A percentile compares a stretch with the other conserved stretches of the same genome.
phyloP scores from a whole-genome alignment of 352 stramenopile genomes.

The Pythium rhizo-oryzae region DNA sequence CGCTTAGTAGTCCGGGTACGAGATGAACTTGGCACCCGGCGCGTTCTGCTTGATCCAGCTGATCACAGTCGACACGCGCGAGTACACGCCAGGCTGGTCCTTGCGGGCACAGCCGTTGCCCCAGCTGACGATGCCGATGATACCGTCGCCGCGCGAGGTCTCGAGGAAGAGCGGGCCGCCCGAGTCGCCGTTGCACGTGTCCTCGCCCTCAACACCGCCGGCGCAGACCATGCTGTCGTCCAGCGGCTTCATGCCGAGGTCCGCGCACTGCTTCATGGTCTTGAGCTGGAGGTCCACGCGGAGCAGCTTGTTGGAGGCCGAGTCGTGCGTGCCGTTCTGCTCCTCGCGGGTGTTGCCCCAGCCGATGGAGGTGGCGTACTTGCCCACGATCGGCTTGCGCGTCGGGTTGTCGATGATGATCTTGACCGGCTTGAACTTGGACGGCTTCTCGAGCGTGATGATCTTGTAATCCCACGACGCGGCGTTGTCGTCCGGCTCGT shows the following conservation, averaged over 20 bases:
- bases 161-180: constrained; percentile 6
- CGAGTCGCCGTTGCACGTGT: constrained; percentile 14
- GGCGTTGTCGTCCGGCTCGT: constrained; percentile 3
- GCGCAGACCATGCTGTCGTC: constrained; percentile 8
- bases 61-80: background rate
- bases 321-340: constrained; percentile 17
- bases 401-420: constrained; percentile 20
- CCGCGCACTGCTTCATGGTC: background rate
- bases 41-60: constrained; percentile 13
- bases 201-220: constrained; percentile 2
- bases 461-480: constrained; percentile 27
- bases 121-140: constrained; percentile 7
- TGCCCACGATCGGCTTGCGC: constrained; percentile 5
- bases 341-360: constrained; percentile 22
- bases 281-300: background rate
- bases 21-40: constrained; percentile 8
- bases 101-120: constrained; percentile 9
- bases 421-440: constrained; percentile 6
- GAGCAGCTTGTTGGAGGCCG: constrained; percentile 14
- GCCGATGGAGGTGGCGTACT: constrained; percentile 18
- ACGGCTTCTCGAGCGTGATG: constrained; percentile 20
- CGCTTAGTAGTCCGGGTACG: background rate
- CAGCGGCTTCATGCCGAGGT: background rate
- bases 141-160: background rate
- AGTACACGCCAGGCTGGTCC: constrained; percentile 13